Evolutionary conservation across 345 rosid genomes (phyloP), one percentile per base, ranked within the genome.

Genomic region (Brassica nigra): DNA sequence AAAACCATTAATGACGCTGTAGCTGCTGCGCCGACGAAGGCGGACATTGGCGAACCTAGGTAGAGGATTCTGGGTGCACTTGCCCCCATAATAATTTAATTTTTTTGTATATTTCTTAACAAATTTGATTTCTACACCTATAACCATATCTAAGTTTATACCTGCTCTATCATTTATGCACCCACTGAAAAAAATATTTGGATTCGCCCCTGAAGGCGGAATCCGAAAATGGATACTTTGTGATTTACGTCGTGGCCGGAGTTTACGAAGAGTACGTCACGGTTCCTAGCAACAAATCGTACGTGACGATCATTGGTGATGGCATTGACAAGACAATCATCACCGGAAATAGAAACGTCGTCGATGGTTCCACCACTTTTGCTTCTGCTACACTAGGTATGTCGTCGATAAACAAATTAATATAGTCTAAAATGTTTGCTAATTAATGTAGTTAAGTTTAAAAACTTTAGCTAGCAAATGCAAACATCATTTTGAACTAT

Each of bases 341-440:
- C 58, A 86, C 88, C 0, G 90, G 93, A 42, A 85, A 88, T 63
- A 81, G 80, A 55, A 89, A 78, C 33, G 81, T 81, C 1, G 73
- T 8, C 4, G 87, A 87, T 44, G 86, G 87, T 16, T 86, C 86
- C 78, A 89, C 89, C 14, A 88, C 91, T 5, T 88, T 85, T 52
- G 83, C 86, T 57, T 81, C 90, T 4, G 86, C 91, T 9, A 91
- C 91, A 52, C 86, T 89, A 8, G 80, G 96, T 88, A 85, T 73
- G 74, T 63, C 58, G 0, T 18, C 18, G 18, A 18, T 18, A 18
- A 18, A 18, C 18, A 18, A 18, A 18, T 18, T 18, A 18, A 18
- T 18, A 18, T 18, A 0, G 0, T 18, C 18, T 18, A 18, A 18
- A 18, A 59, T 27, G 8, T 5, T 61, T 61, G 8, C 11, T 11